These are phyloP conservation scores for Thraustotheca clavata DNA, from an alignment of 352 stramenopile species.

Conservation along the genomic window DNA sequence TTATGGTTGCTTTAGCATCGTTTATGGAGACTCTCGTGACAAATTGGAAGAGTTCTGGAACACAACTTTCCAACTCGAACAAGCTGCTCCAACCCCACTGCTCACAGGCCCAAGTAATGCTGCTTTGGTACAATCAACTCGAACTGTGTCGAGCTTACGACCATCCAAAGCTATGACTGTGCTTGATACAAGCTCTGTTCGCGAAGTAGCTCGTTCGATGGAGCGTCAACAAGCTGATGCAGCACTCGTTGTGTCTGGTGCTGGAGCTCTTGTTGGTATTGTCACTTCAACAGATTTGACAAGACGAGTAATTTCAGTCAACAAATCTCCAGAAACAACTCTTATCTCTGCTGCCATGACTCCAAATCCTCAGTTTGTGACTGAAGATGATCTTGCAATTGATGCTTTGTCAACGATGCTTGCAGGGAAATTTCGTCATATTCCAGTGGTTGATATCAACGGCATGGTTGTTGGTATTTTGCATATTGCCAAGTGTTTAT, in stretches of 20 bases:
- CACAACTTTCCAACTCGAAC: slow-evolving; percentile 68
- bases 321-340: slow-evolving; percentile 59
- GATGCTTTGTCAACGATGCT: slow-evolving; percentile 80
- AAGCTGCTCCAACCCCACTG: slow-evolving; percentile 38
- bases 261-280: slow-evolving; percentile 89
- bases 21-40: slow-evolving; percentile 80
- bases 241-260: slow-evolving; percentile 86
- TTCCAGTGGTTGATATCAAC: slow-evolving; percentile 70
- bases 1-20: slow-evolving; percentile 81
- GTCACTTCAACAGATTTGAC: slow-evolving; percentile 91
- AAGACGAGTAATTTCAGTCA: slow-evolving; percentile 70
- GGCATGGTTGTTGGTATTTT: slow-evolving; percentile 92
- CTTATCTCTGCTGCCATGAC: slow-evolving; percentile 77
- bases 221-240: slow-evolving; percentile 86
- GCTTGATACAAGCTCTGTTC: slow-evolving; percentile 62
- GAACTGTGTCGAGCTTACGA: slow-evolving; percentile 69
- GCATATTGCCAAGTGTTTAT: slow-evolving; percentile 98
- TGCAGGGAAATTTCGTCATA: slow-evolving; percentile 80
- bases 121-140: slow-evolving; percentile 42
- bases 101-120: slow-evolving; percentile 35
- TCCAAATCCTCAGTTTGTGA: slow-evolving; percentile 72
- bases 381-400: slow-evolving; percentile 73
- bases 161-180: slow-evolving; percentile 88
- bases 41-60: slow-evolving; percentile 89
- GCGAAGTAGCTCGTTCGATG: slow-evolving; percentile 82